Evolutionary conservation across 2,329 filamentous ascomycete genomes (phyloP), one percentile per base, ranked within the genome.

Genomic region (Claviceps purpurea): DNA sequence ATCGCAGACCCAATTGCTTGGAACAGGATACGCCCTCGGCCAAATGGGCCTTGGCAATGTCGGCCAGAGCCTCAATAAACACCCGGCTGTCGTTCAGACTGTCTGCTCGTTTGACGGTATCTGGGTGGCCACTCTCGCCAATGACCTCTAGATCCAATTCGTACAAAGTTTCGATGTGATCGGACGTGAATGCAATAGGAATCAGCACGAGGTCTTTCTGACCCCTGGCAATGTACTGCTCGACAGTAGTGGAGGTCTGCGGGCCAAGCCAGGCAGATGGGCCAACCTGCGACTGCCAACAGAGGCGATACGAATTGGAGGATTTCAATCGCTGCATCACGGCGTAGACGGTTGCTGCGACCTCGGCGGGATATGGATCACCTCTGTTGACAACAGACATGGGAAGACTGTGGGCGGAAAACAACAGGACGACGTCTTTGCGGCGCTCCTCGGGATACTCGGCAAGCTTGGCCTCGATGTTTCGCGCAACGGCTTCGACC

Each of bases 281-380:
- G 7, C 94, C 93, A 56, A 98, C 93, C 70, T 98, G 93, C 5
- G 90, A 96, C 68, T 98, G 93, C 93, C 93, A 98, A 63, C 90
- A 93, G 18, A 98, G 76, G 51, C 93, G 84, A 70, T 96, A 97
- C 5, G 87, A 88, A 70, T 98, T 93, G 55, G 81, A 84, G 69
- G 93, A 89, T 37, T 84, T 84, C 14, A 98, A 76, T 48, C 88
- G 79, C 65, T 94, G 81, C 86, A 96, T 96, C n/a, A 98, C 91
- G 2, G 91, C 90, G 64, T 95, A 84, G 8, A 97, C 93, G 0
- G 93, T 98, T 10, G 93, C 93, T 6, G 88, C 91, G 5, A 98
- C 93, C 68, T 98, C 93, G 37, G 88, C 85, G 1, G 93, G 91
- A 66, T 98, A 98, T 0, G 93, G 87, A 62, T 98, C 93, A 55